Conservation (phyloP, 2,329 filamentous ascomycete species). For the Zymoseptoria passerinii region DNA sequence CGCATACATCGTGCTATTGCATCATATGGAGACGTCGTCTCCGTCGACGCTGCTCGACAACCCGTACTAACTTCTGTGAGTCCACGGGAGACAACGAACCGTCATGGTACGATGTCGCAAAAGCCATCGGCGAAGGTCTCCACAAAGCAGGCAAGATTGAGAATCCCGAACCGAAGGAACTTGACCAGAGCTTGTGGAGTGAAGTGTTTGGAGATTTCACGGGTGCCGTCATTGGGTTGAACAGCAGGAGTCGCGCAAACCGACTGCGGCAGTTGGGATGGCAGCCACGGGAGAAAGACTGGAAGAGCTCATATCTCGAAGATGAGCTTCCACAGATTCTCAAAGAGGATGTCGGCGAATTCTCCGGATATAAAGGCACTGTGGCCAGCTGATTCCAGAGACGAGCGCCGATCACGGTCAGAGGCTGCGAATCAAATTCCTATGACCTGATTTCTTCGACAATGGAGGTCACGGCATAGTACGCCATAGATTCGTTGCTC, state of each 20-base stretch:
- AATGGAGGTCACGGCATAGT: too few relatives aligned
- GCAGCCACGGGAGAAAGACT: conserved; percentile 38
- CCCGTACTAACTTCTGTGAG: conserved; percentile 46
- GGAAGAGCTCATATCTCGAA: conserved; percentile 31
- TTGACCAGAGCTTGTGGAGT: conserved; percentile 32
- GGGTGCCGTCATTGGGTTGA: conserved; percentile 33
- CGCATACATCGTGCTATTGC: conserved; percentile 40
- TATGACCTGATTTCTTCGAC: too few relatives aligned
- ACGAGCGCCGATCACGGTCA: not conserved
- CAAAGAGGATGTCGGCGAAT: conserved; percentile 23
- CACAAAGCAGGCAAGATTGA: conserved; percentile 33
- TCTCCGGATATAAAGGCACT: conserved; percentile 13
- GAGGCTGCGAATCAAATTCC: not conserved
- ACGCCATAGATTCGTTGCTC: not conserved
- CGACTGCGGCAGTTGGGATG: conserved; percentile 40
- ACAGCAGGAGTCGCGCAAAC: conserved; percentile 38
- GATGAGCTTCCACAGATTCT: conserved; percentile 37
- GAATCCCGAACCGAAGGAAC: conserved; percentile 30
- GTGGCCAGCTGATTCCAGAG: conserved; percentile 2
- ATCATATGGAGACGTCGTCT: conserved; percentile 34
- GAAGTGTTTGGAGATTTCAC: conserved; percentile 37
- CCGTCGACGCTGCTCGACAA: conserved; percentile 32
- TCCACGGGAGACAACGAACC: conserved; percentile 33
- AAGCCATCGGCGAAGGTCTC: conserved; percentile 32
- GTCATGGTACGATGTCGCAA: conserved; percentile 37